Conservation (phyloP, 202 grass and related monocot species). For the Schoenoplectus triqueter region DNA sequence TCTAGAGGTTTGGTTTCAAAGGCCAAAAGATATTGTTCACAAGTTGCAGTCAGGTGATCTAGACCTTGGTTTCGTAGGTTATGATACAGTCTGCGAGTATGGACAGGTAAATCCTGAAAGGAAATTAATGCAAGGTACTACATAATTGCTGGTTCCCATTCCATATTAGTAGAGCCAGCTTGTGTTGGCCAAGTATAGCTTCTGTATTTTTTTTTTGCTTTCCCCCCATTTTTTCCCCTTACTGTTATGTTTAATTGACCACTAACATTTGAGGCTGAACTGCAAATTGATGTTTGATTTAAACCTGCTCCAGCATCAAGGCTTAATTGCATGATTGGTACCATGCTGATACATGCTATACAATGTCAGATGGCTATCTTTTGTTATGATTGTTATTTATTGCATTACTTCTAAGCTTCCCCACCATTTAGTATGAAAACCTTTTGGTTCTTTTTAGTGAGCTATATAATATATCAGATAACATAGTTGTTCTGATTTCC, state of each 20-base stretch:
- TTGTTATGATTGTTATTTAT: background rate
- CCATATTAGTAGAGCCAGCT: background rate
- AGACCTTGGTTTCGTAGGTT: slow-evolving; percentile 91
- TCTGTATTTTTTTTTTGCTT: background rate
- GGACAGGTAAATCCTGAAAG: slow-evolving; percentile 55
- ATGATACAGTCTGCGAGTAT: slow-evolving; percentile 84
- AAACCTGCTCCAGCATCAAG: background rate
- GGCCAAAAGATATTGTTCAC: slow-evolving; percentile 88
- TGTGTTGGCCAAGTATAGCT: background rate
- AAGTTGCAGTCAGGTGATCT: slow-evolving; percentile 89
- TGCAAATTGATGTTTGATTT: background rate
- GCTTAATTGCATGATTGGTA: background rate
- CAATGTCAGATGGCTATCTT: too few species aligned
- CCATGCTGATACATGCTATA: background rate
- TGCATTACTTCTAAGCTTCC: background rate
- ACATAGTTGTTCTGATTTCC: slow-evolving; percentile 23
- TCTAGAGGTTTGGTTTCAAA: slow-evolving; percentile 97
- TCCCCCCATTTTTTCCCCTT: background rate
- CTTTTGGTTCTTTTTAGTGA: background rate
- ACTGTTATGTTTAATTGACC: background rate
- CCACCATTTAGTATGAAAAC: background rate
- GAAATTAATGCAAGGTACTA: slow-evolving; percentile 24
- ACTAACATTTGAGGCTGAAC: background rate
- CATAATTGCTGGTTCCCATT: background rate
- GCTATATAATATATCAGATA: slow-evolving; percentile 16